These are phyloP conservation scores for Hypoxylon perforatum DNA, from an alignment of 495 filamentous ascomycete genomes.

Conservation along the genomic window DNA sequence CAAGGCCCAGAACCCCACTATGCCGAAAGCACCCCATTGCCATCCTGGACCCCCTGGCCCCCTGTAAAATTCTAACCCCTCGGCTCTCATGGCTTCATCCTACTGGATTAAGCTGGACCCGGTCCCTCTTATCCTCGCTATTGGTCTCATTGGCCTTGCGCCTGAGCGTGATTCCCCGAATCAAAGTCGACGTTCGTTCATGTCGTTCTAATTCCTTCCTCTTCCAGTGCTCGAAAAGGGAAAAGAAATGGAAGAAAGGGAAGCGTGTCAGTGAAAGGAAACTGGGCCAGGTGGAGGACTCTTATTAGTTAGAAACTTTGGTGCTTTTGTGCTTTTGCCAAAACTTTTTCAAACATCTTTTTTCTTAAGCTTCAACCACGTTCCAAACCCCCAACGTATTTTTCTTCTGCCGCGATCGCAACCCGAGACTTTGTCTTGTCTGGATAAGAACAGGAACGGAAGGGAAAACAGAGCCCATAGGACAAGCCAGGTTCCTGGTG, in stretches of 20 bases:
- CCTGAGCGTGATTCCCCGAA: slow-evolving; percentile 44
- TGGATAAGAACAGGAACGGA: slow-evolving; percentile 15
- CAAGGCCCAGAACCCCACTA: slow-evolving; percentile 29
- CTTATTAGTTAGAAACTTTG: slow-evolving; percentile 28
- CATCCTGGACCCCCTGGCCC: slow-evolving; percentile 23
- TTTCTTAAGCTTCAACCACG: neutral
- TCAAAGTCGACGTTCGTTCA: slow-evolving; percentile 32
- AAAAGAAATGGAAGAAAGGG: slow-evolving; percentile 25
- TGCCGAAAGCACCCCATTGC: slow-evolving; percentile 27
- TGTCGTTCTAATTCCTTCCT: slow-evolving; percentile 39
- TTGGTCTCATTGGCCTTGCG: slow-evolving; percentile 35
- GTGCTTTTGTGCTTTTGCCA: slow-evolving; percentile 15
- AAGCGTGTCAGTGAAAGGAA: slow-evolving; percentile 8
- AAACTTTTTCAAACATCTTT: slow-evolving; percentile 3
- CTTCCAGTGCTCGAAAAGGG: slow-evolving; percentile 35
- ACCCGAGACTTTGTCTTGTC: slow-evolving; percentile 39
- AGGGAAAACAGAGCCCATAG: too few species aligned
- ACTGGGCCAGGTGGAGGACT: slow-evolving; percentile 9
- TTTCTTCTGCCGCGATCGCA: slow-evolving; percentile 35
- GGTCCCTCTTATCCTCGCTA: slow-evolving; percentile 32
- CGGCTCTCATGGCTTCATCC: slow-evolving; percentile 42
- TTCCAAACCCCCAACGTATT: neutral
- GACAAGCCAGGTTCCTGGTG: slow-evolving; percentile 21
- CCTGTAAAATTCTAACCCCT: slow-evolving; percentile 43
- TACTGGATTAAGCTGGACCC: slow-evolving; percentile 43